Evolutionary conservation across 2,329 filamentous ascomycete genomes (phyloP), one percentile per base, ranked within the genome.

Genomic region (Fusarium tjaetaba): DNA sequence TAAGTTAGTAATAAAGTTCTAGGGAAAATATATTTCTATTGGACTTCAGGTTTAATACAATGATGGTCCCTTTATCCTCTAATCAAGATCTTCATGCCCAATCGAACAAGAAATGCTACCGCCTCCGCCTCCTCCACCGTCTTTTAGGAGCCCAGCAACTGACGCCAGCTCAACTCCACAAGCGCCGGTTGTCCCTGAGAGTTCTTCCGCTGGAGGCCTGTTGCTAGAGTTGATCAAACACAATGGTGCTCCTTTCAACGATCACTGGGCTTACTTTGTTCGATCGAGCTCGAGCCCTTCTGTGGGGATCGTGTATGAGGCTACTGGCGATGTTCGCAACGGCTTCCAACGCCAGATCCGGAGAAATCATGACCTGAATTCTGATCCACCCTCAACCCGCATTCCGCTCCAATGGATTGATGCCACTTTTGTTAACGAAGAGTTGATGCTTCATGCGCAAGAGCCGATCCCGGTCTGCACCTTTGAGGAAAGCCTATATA

Each of bases 211-310:
- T 0, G 45, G 45, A 3, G 2, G 42, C 1, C 24, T 68, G 6
- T 18, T 68, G 1, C 15, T 67, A 0, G 46, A 55, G 24, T 16
- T 68, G 0, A 51, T 36, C 5, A 53, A 26, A 7, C 51, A 68
- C 0, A 68, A 60, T 2, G 65, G 62, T 0, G 36, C 62, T 0
- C 64, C 52, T 0, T 68, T 68, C 6, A 67, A 68, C 1, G 57
- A 68, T 0, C 62, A 68, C 6, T 68, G 65, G 65, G 56, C 55
- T 0, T 68, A 67, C 13, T 68, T 67, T 11, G 10, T 68, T 0
- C 41, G 3, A 13, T 61, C 63, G 0, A 10, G 0, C 7, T 4
- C 2, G 4, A 22, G 4, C 0, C 3, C 22, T 0, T 9, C 3
- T 5, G 3, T 53, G 0, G 65, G 62, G 0, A 20, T 26, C 2